These are phyloP conservation scores for Lactarius pseudohatsudake DNA, from an alignment of 768 basidiomycete species.

Conservation along the genomic window DNA sequence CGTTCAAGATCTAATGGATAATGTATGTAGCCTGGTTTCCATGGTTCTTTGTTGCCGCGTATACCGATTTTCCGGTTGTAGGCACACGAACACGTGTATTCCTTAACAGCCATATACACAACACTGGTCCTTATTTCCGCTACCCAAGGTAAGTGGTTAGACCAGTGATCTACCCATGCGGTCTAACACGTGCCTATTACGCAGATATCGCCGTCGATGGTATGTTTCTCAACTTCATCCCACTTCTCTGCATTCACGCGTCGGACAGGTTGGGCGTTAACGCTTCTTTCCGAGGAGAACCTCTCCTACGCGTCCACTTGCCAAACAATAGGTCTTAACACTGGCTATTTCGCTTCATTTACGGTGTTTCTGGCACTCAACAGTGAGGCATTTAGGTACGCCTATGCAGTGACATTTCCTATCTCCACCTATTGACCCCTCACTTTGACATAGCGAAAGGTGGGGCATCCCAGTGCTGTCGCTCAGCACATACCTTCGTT, in stretches of 20 bases:
- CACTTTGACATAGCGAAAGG: conserved; percentile 47
- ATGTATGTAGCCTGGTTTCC: conserved; percentile 48
- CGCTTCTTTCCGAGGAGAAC: conserved; percentile 87
- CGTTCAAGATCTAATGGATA: conserved; percentile 72
- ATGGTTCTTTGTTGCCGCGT: conserved; percentile 10
- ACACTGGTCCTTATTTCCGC: conserved; percentile 92
- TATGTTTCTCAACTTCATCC: conserved; percentile 41
- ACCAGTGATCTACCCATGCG: neutral
- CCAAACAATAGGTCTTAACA: conserved; percentile 95
- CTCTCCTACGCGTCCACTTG: conserved; percentile 97
- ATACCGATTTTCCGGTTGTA: conserved; percentile 37
- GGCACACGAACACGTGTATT: conserved; percentile 77
- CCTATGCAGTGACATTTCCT: conserved; percentile 41
- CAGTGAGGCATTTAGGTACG: conserved; percentile 73
- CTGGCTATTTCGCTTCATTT: conserved; percentile 93
- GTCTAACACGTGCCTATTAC: conserved; percentile 28
- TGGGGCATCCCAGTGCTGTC: conserved; percentile 77
- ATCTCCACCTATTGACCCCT: neutral
- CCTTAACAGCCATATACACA: conserved; percentile 83
- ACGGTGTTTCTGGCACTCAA: conserved; percentile 98
- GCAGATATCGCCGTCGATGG: conserved; percentile 97
- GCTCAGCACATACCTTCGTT: conserved; percentile 77
- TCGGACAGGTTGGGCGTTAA: conserved; percentile 69
- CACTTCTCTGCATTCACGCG: conserved; percentile 39
- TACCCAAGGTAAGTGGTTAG: conserved; percentile 75